Percentiles rank a stretch among this genome's conserved stretches.
These are phyloP conservation scores for Deakozyma indianensis DNA, from an alignment of 805 yeast species.

Conservation along the genomic window DNA sequence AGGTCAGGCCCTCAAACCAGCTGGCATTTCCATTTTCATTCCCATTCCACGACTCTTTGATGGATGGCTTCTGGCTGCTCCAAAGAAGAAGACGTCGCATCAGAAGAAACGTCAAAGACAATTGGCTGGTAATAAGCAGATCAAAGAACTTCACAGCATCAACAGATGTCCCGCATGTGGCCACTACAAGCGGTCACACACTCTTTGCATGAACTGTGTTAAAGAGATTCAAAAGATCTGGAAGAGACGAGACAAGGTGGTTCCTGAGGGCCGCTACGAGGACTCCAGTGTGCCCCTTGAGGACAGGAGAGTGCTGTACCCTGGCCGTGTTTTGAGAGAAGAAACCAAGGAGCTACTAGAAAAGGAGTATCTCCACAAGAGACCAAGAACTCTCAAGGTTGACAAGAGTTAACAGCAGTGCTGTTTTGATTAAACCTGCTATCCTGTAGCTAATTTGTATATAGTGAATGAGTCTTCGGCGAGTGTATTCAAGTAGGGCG, in stretches of 20 bases:
- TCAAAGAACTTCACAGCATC: constrained; percentile 58
- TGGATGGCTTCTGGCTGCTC: constrained; percentile 46
- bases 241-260: constrained; percentile 25
- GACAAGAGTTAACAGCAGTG: background rate
- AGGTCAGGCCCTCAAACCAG: background rate
- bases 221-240: constrained; percentile 64
- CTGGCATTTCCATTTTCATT: constrained; percentile 1
- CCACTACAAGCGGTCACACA: constrained; percentile 75
- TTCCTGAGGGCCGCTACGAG: background rate
- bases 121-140: constrained; percentile 68
- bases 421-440: no score
- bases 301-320: background rate
- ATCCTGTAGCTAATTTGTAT: no score
- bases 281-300: background rate
- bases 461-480: background rate
- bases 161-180: constrained; percentile 96
- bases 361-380: background rate
- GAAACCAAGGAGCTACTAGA: background rate
- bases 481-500: no score
- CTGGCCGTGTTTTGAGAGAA: background rate
- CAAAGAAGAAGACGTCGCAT: constrained; percentile 86
- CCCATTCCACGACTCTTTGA: background rate
- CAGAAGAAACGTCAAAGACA: constrained; percentile 73
- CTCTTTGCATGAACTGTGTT: constrained; percentile 87
- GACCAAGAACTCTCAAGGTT: background rate